Base-by-base conservation (phyloP, 768 basidiomycete genomes). In the Phaffia australis region DNA sequence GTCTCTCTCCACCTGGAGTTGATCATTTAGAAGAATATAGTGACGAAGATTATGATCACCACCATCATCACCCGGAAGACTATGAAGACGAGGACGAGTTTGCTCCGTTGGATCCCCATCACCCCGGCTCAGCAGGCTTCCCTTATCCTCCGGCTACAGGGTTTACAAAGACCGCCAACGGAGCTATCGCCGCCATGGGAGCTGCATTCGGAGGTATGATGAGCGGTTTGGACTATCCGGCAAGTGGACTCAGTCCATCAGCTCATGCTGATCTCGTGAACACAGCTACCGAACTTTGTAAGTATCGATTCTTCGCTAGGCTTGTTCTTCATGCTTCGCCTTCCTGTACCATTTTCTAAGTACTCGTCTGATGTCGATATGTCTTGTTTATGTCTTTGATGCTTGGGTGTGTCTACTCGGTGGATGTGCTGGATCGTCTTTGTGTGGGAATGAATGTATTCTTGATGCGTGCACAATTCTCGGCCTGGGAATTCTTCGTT, bases 241-340 rank as follows among this genome's bases (percentile, higher is more conserved):
- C 65, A 3, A 56, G 60, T 11, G 65, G 69, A 25, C 54, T 66
- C 32, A 54, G 52, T 46, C 62, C 61, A 32, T 58, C 72, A 71
- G 77, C 83, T 18, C 84, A 84, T 69, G 81, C 81, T 47, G 85
- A 85, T 73, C 78, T 86, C 46, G 74, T 84, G 51, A 81, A 81
- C 56, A 82, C 83, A 46, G 83, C 82, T 51, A 81, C 82, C 73
- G 84, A 87, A 72, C 76, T 85, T 50, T 83, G 63, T 42, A 42
- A 42, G 35, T 42, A 11, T 11, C 83, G 71, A 79, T 81, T 72
- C 11, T 42, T 42, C 35, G 35, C 35, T 42, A 11, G 35, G 6
- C 4, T 42, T 80, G 80, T 74, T 81, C 83, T 75, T 75, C 75
- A 15, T 79, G 79, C 62, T 76, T 78, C 14, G 73, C 73, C n/a